Evolutionary conservation across 805 yeast species (phyloP), one percentile per base, ranked within the genome.

Genomic region (Zygosaccharomyces lentus): DNA sequence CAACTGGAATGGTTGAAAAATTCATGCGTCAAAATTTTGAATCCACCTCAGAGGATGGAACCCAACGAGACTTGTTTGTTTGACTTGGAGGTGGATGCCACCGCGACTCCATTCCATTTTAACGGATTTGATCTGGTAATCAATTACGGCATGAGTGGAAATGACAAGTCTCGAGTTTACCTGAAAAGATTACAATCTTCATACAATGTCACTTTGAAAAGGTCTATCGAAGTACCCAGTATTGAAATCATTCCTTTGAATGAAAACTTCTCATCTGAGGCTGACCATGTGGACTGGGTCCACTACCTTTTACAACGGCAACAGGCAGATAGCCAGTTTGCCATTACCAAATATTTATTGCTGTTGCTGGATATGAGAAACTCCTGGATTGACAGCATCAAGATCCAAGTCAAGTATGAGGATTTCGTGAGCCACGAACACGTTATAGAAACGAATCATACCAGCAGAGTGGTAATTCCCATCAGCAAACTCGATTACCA

Each of bases 331-430:
- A 46, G 49, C 9, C 39, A 47, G 10, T 46, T 68, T 16, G 66
- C 65, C 6, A 61, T 73, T 41, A 67, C 77, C 2, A 80, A 79
- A 40, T 87, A 75, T 61, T 81, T 84, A 51, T 65, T 84, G 38
- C 67, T 85, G 44, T 72, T 87, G 1, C 57, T 91, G 10, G 98
- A 93, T 61, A 65, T 93, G 47, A 75, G 88, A 52, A 91, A 93
- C 61, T 74, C 85, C 2, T 90, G 96, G 93, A 73, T 76, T 6
- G 82, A 81, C 40, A 74, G 75, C 24, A 64, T 78, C 48, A 54
- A 59, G 7, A 58, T 72, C 3, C 54, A 64, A 2, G 48, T 77
- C 9, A 52, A 54, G 1, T 71, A 68, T 48, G 64, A 64, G 13
- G 64, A 66, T 4, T 64, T 58, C 16, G 34, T 45, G 2, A 56